These are phyloP conservation scores for Trichoderma hamatum DNA, from an alignment of 2,329 filamentous ascomycete genomes.

Conservation along the genomic window DNA sequence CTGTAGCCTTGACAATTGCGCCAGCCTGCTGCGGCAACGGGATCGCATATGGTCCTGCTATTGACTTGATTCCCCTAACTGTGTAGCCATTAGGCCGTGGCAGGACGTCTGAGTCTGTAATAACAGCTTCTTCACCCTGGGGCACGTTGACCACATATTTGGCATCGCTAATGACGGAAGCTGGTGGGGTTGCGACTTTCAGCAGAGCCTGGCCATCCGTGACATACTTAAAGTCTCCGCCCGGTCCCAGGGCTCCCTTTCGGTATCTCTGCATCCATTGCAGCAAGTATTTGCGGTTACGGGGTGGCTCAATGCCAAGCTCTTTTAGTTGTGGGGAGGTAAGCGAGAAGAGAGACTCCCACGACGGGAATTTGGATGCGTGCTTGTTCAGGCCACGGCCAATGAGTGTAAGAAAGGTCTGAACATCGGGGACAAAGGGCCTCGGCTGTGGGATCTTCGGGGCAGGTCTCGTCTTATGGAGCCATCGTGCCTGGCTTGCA, in stretches of 20 bases:
- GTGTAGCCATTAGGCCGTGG: conserved; percentile 54
- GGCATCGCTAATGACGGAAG: conserved; percentile 46
- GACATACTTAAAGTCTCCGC: conserved; percentile 79
- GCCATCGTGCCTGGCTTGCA: conserved; percentile 47
- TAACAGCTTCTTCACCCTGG: conserved; percentile 45
- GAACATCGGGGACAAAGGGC: conserved; percentile 81
- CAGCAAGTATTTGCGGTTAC: conserved; percentile 80
- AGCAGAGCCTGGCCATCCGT: conserved; percentile 57
- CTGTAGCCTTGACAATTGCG: conserved; percentile 69
- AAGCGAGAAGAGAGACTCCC: conserved; percentile 87
- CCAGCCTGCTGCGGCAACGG: conserved; percentile 66
- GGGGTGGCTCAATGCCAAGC: conserved; percentile 83
- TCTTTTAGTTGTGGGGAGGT: conserved; percentile 77
- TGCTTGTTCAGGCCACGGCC: conserved; percentile 84
- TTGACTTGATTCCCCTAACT: conserved; percentile 67
- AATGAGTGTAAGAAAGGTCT: conserved; percentile 87
- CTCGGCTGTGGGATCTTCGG: conserved; percentile 67
- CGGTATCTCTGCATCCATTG: conserved; percentile 87
- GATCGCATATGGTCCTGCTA: conserved; percentile 75
- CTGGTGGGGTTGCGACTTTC: conserved; percentile 49
- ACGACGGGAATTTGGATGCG: conserved; percentile 82
- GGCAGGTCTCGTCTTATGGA: conserved; percentile 46
- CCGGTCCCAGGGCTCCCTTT: conserved; percentile 74
- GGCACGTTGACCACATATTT: conserved; percentile 61
- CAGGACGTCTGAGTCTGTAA: conserved; percentile 29